Percentiles rank a stretch among this genome's conserved stretches.
phyloP scores from a whole-genome alignment of 192 early-diverging fungal species.

The Entophlyctis luteolus region DNA sequence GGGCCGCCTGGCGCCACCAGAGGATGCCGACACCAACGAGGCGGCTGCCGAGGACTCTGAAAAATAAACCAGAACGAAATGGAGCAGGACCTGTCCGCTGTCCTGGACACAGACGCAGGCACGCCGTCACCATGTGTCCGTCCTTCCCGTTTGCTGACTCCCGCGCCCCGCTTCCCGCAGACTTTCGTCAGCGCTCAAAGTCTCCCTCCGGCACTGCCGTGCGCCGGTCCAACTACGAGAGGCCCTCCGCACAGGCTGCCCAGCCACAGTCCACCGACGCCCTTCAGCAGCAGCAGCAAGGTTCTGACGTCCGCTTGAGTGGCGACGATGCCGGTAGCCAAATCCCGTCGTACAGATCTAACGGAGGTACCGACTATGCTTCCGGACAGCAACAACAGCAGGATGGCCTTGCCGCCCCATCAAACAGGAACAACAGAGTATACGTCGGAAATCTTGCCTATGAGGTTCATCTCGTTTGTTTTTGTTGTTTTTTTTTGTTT shows the following conservation, averaged over 20 bases:
- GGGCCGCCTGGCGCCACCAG: not conserved
- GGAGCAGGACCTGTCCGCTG: slow-evolving; percentile 38
- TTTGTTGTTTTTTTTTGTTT: not conserved
- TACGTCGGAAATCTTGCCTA: slow-evolving; percentile 82
- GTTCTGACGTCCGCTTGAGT: too few relatives aligned
- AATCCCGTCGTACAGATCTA: too few relatives aligned
- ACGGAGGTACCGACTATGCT: not conserved
- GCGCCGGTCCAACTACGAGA: slow-evolving; percentile 2
- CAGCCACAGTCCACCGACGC: too few relatives aligned
- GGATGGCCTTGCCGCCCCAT: not conserved
- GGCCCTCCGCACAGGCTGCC: not conserved
- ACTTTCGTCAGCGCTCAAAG: slow-evolving; percentile 1
- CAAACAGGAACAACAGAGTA: slow-evolving; percentile 59
- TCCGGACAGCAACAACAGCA: not conserved
- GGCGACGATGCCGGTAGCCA: not conserved
- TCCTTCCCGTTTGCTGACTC: not conserved
- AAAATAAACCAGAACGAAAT: slow-evolving; percentile 11
- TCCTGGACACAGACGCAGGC: slow-evolving; percentile 19
- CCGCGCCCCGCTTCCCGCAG: not conserved
- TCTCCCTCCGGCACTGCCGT: slow-evolving; percentile 2
- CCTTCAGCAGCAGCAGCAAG: too few relatives aligned
- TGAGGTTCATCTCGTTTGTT: slow-evolving; percentile 39
- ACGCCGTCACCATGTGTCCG: not conserved
- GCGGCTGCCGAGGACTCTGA: too few relatives aligned
- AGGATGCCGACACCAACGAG: too few relatives aligned